Evolutionary conservation across 2,329 filamentous ascomycete species (phyloP).

Genomic region (Sordariomycetes sp.): DNA sequence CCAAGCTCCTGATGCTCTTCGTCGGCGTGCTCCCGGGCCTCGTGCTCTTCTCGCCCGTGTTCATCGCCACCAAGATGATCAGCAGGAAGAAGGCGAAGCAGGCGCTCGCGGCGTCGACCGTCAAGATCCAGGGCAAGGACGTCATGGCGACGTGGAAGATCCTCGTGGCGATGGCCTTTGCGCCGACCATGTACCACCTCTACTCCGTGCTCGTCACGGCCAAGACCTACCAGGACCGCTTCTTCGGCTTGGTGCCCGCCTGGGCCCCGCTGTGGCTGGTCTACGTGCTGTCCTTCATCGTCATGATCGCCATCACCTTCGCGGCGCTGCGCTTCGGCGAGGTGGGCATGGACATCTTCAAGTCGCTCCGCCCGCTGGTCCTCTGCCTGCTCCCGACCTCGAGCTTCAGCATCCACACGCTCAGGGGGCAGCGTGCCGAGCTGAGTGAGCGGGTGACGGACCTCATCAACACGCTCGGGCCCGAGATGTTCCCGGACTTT

Average conservation of each 20-base stretch:
- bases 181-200: slow-evolving; percentile 70
- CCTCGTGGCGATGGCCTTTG: slow-evolving; percentile 74
- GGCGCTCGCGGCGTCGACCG: slow-evolving; percentile 73
- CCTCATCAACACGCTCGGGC: slow-evolving; percentile 88
- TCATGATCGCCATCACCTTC: slow-evolving; percentile 85
- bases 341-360: slow-evolving; percentile 97
- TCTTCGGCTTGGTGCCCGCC: slow-evolving; percentile 70
- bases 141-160: slow-evolving; percentile 94
- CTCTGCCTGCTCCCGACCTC: slow-evolving; percentile 77
- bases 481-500: slow-evolving; percentile 96
- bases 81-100: slow-evolving; percentile 73
- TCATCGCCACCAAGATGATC: slow-evolving; percentile 73
- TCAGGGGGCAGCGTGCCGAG: slow-evolving; percentile 61
- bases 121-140: slow-evolving; percentile 80
- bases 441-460: slow-evolving; percentile 78
- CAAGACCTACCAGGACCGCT: slow-evolving; percentile 71
- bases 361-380: slow-evolving; percentile 80
- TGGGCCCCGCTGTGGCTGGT: slow-evolving; percentile 74
- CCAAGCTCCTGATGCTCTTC: slow-evolving; percentile 66
- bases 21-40: slow-evolving; percentile 78
- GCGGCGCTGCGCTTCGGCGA: slow-evolving; percentile 91
- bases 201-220: slow-evolving; percentile 67
- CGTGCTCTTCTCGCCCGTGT: slow-evolving; percentile 79
- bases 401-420: slow-evolving; percentile 70
- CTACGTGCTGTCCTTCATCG: slow-evolving; percentile 61